Conservation (phyloP, 805 yeast species). For the Spathaspora hagerdaliae region DNA sequence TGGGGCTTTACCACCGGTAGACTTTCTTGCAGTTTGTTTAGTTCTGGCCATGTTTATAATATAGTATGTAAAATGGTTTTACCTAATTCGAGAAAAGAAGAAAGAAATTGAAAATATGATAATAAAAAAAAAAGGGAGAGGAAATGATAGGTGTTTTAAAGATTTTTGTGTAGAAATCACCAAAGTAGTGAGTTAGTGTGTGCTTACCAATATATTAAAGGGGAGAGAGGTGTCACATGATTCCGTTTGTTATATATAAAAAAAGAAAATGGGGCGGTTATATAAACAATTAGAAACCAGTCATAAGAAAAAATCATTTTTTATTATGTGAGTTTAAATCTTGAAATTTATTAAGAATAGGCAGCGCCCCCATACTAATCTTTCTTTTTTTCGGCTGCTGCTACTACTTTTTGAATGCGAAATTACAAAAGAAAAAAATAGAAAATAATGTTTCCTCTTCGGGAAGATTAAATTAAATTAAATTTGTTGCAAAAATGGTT, state of each 20-base stretch:
- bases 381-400: not conserved
- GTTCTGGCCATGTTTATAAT: conserved; percentile 74
- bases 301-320: too few species aligned
- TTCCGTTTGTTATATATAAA: not conserved
- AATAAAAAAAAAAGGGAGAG: not conserved
- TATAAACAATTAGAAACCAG: too few species aligned
- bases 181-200: not conserved
- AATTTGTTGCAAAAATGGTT: not conserved
- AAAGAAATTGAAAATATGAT: not conserved
- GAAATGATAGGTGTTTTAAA: not conserved
- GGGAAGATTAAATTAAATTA: not conserved
- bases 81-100: not conserved
- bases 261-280: too few species aligned
- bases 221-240: conserved; percentile 1
- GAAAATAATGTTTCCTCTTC: not conserved
- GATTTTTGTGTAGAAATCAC: not conserved
- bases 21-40: conserved; percentile 91
- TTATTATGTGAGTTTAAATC: too few species aligned
- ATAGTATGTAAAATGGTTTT: not conserved
- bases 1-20: conserved; percentile 95
- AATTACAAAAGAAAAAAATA: not conserved
- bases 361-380: too few species aligned
- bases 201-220: not conserved
- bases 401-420: not conserved
- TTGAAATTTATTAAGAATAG: too few species aligned